Conservation (phyloP, 108 stramenopile species). For the Nitzschia palea region DNA sequence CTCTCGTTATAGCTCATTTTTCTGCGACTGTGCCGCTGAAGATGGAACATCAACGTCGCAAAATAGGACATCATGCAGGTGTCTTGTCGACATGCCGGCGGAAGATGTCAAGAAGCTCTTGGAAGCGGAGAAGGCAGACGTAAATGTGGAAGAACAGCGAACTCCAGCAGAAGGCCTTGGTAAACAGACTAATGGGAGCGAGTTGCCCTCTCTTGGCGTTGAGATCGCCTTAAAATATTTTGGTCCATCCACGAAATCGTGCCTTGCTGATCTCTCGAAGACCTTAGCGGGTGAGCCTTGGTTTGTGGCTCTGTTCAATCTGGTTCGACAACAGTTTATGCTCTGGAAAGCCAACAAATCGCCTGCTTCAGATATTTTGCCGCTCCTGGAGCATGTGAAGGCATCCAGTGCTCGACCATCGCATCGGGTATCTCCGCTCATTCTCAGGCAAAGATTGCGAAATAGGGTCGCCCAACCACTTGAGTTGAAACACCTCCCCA, state of each 20-base stretch:
- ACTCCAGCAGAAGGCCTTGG: background rate
- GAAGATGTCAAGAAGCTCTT: conserved; percentile 26
- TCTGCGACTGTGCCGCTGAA: conserved; percentile 90
- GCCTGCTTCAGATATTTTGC: background rate
- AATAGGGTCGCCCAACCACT: conserved; percentile 35
- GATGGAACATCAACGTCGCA: conserved; percentile 4
- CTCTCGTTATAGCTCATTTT: conserved; percentile 76
- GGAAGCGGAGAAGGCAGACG: conserved; percentile 8
- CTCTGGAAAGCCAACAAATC: conserved; percentile 4
- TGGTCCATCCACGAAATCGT: background rate
- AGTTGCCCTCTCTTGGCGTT: background rate
- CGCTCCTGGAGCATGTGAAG: background rate
- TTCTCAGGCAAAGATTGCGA: conserved; percentile 1
- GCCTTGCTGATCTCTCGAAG: conserved; percentile 1
- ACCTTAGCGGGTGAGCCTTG: background rate
- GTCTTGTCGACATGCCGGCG: conserved; percentile 51
- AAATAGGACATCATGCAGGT: conserved; percentile 60
- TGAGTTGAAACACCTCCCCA: conserved; percentile 15
- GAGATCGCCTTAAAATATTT: conserved; percentile 15
- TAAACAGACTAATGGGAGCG: background rate
- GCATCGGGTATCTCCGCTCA: conserved; percentile 1
- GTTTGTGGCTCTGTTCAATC: conserved; percentile 12
- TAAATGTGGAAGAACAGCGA: background rate
- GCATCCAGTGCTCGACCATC: background rate
- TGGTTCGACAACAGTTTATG: conserved; percentile 4